phyloP scores from a whole-genome alignment of 2,329 filamentous ascomycete genomes.

The Sclerotinia sclerotiorum region DNA sequence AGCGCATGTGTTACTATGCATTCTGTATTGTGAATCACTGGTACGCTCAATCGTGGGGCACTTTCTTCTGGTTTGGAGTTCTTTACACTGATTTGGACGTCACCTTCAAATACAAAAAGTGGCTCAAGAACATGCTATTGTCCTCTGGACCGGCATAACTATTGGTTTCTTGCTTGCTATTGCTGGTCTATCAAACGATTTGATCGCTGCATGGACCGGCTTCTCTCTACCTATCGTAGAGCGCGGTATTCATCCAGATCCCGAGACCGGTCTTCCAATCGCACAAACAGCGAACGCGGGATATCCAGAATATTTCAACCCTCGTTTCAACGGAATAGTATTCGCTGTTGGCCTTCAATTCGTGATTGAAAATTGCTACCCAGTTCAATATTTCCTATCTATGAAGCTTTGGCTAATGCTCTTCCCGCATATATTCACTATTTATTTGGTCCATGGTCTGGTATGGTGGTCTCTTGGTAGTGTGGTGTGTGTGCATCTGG shows the following conservation, averaged over 20 bases:
- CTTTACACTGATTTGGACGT: slow-evolving; percentile 48
- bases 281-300: slow-evolving; percentile 40
- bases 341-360: slow-evolving; percentile 42
- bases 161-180: slow-evolving; percentile 38
- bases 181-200: slow-evolving; percentile 25
- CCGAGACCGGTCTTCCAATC: slow-evolving; percentile 42
- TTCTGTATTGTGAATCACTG: slow-evolving; percentile 47
- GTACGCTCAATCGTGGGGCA: slow-evolving; percentile 49
- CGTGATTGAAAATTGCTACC: slow-evolving; percentile 42
- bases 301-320: slow-evolving; percentile 46
- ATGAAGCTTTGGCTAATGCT: slow-evolving; percentile 44
- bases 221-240: slow-evolving; percentile 40
- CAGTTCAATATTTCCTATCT: slow-evolving; percentile 46
- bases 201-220: slow-evolving; percentile 25
- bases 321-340: slow-evolving; percentile 46
- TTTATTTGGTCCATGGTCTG: slow-evolving; percentile 49
- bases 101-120: slow-evolving; percentile 47
- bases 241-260: slow-evolving; percentile 47
- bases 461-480: slow-evolving; percentile 40
- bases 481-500: slow-evolving; percentile 30
- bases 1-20: slow-evolving; percentile 47
- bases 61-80: slow-evolving; percentile 48
- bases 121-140: slow-evolving; percentile 40
- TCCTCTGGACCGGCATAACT: slow-evolving; percentile 43
- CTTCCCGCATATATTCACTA: slow-evolving; percentile 51